Conservation (phyloP, 2,329 filamentous ascomycete genomes). For the Ophiosphaerella korrae region DNA sequence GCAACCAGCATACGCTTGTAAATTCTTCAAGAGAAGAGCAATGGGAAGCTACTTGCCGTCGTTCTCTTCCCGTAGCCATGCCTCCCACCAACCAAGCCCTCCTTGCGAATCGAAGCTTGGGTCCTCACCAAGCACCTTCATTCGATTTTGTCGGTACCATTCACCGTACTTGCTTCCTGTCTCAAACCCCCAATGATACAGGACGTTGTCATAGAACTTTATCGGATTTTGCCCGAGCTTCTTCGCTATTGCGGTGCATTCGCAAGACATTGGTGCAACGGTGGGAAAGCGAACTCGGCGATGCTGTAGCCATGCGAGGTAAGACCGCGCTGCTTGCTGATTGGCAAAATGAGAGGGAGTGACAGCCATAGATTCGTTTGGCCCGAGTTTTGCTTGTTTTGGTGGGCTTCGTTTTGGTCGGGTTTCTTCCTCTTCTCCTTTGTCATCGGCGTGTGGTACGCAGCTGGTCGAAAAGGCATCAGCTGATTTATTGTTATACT, state of each 20-base stretch:
- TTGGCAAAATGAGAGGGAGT: not conserved
- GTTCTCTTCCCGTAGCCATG: not conserved
- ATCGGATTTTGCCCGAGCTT: not conserved
- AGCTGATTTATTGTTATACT: no score
- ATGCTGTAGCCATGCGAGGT: slow-evolving; percentile 5
- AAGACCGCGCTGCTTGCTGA: not conserved
- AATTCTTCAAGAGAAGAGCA: no score
- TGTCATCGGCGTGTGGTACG: no score
- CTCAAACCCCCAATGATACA: slow-evolving; percentile 3
- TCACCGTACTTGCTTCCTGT: not conserved
- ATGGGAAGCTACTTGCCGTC: not conserved
- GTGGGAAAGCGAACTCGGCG: slow-evolving; percentile 1
- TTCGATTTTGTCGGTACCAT: slow-evolving; percentile 1
- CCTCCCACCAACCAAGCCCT: not conserved
- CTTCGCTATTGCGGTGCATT: slow-evolving; percentile 1
- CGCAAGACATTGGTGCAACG: not conserved
- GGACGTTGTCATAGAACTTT: not conserved
- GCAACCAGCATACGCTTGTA: no score
- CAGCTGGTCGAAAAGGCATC: no score
- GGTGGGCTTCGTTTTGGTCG: not conserved
- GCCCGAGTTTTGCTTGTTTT: not conserved
- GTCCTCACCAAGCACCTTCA: slow-evolving; percentile 4
- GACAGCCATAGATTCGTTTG: not conserved
- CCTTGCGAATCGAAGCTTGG: not conserved
- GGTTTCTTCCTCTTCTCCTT: no score